Base-by-base conservation (phyloP, 345 rosid genomes). In the Clausena lansium region DNA sequence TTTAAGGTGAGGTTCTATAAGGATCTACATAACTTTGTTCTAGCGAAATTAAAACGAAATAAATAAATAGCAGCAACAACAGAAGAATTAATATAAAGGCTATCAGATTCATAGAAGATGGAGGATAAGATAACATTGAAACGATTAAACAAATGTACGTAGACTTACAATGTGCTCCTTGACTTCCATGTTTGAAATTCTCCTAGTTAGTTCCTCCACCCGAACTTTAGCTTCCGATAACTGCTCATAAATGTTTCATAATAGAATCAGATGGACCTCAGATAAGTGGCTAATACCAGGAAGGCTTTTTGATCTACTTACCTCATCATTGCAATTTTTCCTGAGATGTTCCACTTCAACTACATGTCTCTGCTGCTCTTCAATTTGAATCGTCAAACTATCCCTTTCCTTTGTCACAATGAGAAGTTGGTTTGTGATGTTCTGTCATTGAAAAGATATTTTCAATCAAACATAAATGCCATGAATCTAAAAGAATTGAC, bases 151-250 rank as follows among this genome's bases (percentile, higher is more conserved):
- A 52, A 5, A 52, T 5, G 22, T 1, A 19, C 17, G 22, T 15
- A 19, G 57, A 17, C 57, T 52, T 52, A 52, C 57, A 52, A 4
- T 52, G 20, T 19, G 22, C 20, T 15, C 78, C 83, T 84, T 88
- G 70, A 75, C 76, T 87, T 93, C 92, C 81, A 86, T 75, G 71
- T 73, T 58, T 52, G 85, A 76, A 78, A 87, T 67, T 83, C 80
- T 82, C 61, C 57, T 66, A 28, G 77, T 75, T 77, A 87, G 77
- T 59, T 83, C 86, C 76, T 87, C 87, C 33, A 85, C 73, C 79
- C 81, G 83, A 77, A 57, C 69, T 71, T 83, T 84, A 30, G 88
- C 85, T 76, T 77, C 84, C 70, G 55, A 68, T 75, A 86, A 73
- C 95, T 91, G 84, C 66, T 70, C 79, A 67, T 27, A 78, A 75